phyloP scores from a whole-genome alignment of 1,284 basidiomycete genomes.

The Ceratobasidium sp. region DNA sequence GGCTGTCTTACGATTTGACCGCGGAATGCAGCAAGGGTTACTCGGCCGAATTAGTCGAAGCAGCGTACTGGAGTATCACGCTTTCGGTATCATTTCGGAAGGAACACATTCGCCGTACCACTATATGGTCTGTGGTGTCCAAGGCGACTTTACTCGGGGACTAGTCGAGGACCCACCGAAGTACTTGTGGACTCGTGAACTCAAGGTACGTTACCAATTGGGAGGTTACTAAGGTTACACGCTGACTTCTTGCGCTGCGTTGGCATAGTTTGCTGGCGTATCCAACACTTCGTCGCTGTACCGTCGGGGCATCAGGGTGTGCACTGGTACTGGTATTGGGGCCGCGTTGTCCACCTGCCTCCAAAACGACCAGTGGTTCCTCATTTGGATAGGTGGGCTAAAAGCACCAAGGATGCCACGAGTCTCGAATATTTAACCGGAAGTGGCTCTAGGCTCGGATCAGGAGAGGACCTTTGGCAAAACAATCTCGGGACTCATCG shows the following conservation, averaged over 20 bases:
- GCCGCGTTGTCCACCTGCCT: constrained; percentile 70
- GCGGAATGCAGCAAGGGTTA: constrained; percentile 76
- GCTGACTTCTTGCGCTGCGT: neutral
- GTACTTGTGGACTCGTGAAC: constrained; percentile 76
- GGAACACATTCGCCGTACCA: constrained; percentile 76
- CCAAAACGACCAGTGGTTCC: constrained; percentile 63
- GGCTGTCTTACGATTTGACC: constrained; percentile 71
- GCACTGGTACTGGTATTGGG: constrained; percentile 82
- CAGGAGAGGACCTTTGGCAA: constrained; percentile 71
- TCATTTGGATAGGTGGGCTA: constrained; percentile 82
- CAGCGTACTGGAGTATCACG: constrained; percentile 72
- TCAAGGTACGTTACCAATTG: constrained; percentile 65
- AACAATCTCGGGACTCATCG: constrained; percentile 76
- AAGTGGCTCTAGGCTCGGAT: constrained; percentile 43
- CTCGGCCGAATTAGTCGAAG: constrained; percentile 73
- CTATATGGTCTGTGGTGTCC: constrained; percentile 81
- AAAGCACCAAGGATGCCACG: constrained; percentile 70
- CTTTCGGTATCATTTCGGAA: constrained; percentile 78
- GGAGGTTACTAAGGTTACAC: neutral
- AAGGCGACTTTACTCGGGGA: constrained; percentile 79
- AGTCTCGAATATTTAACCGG: neutral
- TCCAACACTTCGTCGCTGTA: constrained; percentile 82
- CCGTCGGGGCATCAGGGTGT: constrained; percentile 78
- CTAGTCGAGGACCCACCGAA: constrained; percentile 76
- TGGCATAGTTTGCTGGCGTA: constrained; percentile 74